Base-by-base conservation (phyloP, 352 stramenopile species). In the Phytopythium boreale region DNA sequence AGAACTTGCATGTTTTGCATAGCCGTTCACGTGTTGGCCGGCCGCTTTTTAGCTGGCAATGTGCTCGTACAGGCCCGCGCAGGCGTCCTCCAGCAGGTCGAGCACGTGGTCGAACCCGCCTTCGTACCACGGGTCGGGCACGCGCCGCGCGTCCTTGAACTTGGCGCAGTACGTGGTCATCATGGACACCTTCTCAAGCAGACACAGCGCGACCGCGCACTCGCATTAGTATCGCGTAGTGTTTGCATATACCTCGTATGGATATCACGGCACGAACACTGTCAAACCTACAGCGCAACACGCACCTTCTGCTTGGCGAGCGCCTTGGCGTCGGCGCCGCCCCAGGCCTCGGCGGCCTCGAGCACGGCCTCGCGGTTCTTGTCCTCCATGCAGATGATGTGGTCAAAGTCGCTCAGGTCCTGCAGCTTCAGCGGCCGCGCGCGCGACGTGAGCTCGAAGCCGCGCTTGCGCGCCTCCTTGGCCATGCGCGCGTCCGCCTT, bases 371-470 rank as follows among this genome's bases (percentile, higher is more conserved):
- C 50, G 43, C 78, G 78, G 75, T 97, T 97, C 72, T 87, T 89
- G 60, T 82, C 70, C 60, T 97, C 89, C 89, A 97, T 97, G 64
- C 85, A 93, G 34, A 96, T 80, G 66, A 97, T 95, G 62, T 93
- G 83, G 64, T 97, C 89, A 55, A 97, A 95, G 15, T 84, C 66
- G 12, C 91, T 70, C 43, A 97, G 75, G 47, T 97, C 90, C 37
- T 77, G 41, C 9, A 64, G 68, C n/a, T 69, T 84, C 11, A 97
- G 74, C 26, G 88, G 84, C 22, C 89, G 84, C 24, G 90, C 90
- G 36, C 76, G 75, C 1, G 87, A 96, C 55, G 79, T 94, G 63
- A 97, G 82, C 15, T 68, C 66, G 67, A 93, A 92, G 59, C 89
- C 87, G 27, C 90, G 86, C 66, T 95, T 96, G 63, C 81, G 71